Conservation (phyloP, 192 early-diverging fungal genomes). For the Kappamyces sp. region DNA sequence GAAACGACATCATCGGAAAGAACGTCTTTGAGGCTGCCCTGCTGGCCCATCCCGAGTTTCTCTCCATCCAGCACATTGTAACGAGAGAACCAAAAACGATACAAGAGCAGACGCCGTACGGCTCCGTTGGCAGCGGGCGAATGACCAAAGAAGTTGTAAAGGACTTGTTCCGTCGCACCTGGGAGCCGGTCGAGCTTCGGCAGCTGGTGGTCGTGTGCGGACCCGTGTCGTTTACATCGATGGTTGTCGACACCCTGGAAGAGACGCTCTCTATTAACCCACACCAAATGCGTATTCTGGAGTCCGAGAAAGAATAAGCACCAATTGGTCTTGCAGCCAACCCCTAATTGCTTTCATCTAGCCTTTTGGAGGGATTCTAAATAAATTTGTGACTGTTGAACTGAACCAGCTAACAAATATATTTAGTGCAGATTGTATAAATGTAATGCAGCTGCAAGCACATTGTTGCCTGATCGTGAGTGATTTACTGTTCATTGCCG, state of each 20-base stretch:
- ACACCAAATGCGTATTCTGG: too few species aligned
- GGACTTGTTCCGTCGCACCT: neutral
- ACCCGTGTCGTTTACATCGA: slow-evolving; percentile 1
- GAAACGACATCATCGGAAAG: slow-evolving; percentile 19
- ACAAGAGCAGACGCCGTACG: neutral
- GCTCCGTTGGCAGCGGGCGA: slow-evolving; percentile 2
- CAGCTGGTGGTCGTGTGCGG: slow-evolving; percentile 6
- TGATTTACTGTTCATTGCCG: too few species aligned
- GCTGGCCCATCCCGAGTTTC: slow-evolving; percentile 24
- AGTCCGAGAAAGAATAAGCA: too few species aligned
- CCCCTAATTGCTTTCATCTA: too few species aligned
- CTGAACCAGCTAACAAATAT: too few species aligned
- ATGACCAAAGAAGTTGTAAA: neutral
- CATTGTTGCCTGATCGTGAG: too few species aligned
- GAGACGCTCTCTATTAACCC: too few species aligned
- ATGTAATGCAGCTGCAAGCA: too few species aligned
- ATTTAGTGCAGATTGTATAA: too few species aligned
- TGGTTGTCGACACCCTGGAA: neutral
- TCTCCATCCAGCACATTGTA: slow-evolving; percentile 11
- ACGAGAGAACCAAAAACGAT: slow-evolving; percentile 8
- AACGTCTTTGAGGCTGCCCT: slow-evolving; percentile 13
- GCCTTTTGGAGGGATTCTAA: too few species aligned
- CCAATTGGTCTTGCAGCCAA: too few species aligned
- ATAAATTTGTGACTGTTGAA: too few species aligned
- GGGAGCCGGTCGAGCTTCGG: neutral